These are phyloP conservation scores for Scytalidium lignicola DNA, from an alignment of 2,329 filamentous ascomycete species.

Conservation along the genomic window DNA sequence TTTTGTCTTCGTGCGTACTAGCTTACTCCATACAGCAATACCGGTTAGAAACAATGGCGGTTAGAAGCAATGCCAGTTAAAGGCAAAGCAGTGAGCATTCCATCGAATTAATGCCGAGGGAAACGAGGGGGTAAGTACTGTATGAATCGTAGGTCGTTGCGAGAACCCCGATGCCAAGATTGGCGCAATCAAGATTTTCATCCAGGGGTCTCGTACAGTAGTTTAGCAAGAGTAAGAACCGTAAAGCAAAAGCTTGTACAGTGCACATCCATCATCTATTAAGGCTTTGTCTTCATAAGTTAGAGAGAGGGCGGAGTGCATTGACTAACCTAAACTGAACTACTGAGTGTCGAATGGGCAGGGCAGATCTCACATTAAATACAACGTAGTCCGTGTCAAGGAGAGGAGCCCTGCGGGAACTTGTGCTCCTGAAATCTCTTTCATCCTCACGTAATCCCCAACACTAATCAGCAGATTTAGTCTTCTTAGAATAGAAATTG, in stretches of 20 bases:
- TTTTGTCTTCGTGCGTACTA: background rate
- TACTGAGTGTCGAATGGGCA: background rate
- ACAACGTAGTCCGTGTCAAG: background rate
- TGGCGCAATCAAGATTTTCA: slow-evolving; percentile 1
- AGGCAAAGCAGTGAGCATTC: background rate
- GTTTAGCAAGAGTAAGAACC: background rate
- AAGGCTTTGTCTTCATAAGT: background rate
- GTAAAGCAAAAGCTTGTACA: background rate
- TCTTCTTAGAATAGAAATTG: background rate
- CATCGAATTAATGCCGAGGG: background rate
- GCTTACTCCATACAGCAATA: background rate
- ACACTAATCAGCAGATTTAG: background rate
- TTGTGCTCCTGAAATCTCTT: background rate
- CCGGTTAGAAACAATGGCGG: background rate
- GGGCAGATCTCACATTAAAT: background rate
- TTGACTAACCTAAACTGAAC: background rate
- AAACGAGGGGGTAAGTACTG: background rate
- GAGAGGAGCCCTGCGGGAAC: background rate
- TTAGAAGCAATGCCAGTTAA: background rate
- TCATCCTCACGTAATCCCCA: background rate
- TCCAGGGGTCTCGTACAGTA: background rate
- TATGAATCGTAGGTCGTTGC: background rate
- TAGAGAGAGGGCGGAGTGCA: background rate
- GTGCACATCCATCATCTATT: background rate
- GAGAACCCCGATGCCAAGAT: slow-evolving; percentile 1